Conservation (phyloP, 257 asterid species). For the Thymus mandschuricus region DNA sequence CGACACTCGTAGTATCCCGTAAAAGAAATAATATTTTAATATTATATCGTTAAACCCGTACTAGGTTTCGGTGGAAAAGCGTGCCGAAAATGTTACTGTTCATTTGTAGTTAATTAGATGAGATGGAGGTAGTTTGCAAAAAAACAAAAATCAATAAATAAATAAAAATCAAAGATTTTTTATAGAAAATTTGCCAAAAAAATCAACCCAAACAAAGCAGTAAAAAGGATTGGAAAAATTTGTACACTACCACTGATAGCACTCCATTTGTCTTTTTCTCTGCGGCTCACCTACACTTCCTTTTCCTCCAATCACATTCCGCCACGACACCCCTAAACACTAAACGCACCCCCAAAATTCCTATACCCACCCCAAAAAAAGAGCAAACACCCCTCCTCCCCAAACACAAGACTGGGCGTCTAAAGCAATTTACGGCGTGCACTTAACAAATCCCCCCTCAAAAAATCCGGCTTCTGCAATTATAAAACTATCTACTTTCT, state of each 20-base stretch:
- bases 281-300: background rate
- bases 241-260: background rate
- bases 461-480: constrained; percentile 20
- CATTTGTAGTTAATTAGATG: too few relatives aligned
- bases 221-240: background rate
- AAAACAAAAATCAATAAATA: too few relatives aligned
- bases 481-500: constrained; percentile 15
- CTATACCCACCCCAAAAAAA: background rate
- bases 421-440: background rate
- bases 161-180: too few relatives aligned
- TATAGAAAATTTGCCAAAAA: background rate
- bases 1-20: too few relatives aligned
- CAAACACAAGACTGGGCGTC: background rate
- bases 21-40: too few relatives aligned
- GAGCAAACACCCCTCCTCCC: background rate
- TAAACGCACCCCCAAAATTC: background rate
- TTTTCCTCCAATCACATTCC: constrained; percentile 3
- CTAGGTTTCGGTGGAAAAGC: too few relatives aligned
- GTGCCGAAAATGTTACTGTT: too few relatives aligned
- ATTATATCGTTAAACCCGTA: too few relatives aligned
- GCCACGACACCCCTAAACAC: background rate
- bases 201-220: background rate
- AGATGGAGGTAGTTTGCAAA: too few relatives aligned
- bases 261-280: background rate
- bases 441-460: background rate